phyloP scores from a whole-genome alignment of 495 filamentous ascomycete species.

The Neohortaea acidophila region DNA sequence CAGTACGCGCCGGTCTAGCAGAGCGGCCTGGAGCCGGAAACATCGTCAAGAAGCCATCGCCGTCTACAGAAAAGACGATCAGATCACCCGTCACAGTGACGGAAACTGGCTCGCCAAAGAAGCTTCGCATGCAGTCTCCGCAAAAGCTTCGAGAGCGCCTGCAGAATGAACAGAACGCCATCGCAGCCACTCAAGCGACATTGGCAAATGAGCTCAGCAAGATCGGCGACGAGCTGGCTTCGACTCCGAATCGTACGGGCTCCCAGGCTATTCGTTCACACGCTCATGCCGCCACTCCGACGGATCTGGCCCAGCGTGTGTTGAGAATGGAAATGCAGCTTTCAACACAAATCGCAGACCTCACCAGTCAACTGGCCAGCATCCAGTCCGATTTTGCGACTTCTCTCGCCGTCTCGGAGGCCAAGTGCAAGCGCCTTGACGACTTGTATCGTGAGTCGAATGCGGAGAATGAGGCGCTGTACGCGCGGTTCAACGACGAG shows the following conservation, averaged over 20 bases:
- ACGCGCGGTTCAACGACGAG: conserved; percentile 84
- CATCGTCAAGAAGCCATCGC: conserved; percentile 19
- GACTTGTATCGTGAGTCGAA: conserved; percentile 77
- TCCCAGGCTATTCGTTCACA: conserved; percentile 13
- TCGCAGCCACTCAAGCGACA: conserved; percentile 49
- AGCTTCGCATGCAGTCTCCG: conserved; percentile 73
- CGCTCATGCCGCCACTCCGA: conserved; percentile 8
- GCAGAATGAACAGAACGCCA: conserved; percentile 59
- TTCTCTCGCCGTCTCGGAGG: conserved; percentile 53
- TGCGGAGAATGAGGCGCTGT: conserved; percentile 87
- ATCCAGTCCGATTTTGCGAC: conserved; percentile 55
- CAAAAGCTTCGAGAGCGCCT: conserved; percentile 87
- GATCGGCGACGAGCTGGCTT: conserved; percentile 69
- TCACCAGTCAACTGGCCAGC: conserved; percentile 42
- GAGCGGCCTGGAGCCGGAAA: conserved; percentile 36
- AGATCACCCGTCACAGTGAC: neutral
- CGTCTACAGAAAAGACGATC: conserved; percentile 5
- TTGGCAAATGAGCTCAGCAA: conserved; percentile 64
- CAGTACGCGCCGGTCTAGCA: conserved; percentile 32
- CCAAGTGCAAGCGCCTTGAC: conserved; percentile 68
- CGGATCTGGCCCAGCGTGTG: conserved; percentile 15
- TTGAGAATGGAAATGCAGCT: conserved; percentile 23
- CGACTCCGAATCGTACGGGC: conserved; percentile 28
- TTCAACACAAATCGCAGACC: conserved; percentile 42
- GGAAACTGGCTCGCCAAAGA: conserved; percentile 29